Base-by-base conservation (phyloP, 169 alveolate genomes). In the Plasmodium sp. region DNA sequence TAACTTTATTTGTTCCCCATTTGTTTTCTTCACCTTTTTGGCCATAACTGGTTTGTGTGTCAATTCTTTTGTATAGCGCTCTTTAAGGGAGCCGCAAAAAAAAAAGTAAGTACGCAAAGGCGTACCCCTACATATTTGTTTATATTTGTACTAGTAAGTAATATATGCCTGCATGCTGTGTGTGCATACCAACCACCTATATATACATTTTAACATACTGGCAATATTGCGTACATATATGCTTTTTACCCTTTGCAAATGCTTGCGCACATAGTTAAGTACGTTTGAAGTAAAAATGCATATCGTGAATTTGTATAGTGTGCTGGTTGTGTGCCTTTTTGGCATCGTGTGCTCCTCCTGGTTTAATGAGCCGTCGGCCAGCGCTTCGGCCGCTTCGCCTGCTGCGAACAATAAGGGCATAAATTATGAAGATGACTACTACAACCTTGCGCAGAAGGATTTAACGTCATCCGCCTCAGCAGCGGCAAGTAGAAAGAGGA, bases 321-420 rank as follows among this genome's bases (percentile, higher is more conserved):
- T 41, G 48, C 22, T 84, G 33, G 54, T 84, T 36, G 81, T 45
- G 43, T 67, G 93, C 93, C 93, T 84, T 16, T 16, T 84, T 39
- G 93, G 93, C 84, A 84, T 84, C 16, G 84, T 73, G 33, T 48
- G n/a, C 56, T 56, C 92, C 27, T 84, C 84, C 31, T 39, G 72
- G 82, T 27, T 14, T 72, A 45, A 71, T 33, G 43, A 58, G 31
- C 39, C 27, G 5, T 33, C 7, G 1, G 27, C 33, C 33, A 45
- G 31, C 51, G 39, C 39, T 67, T 18, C n/a, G 39, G 39, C 14
- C 27, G 77, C 77, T 2, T 67, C 39, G 41, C 33, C 39, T 67
- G 39, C 1, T 22, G 36, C 7, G 12, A 27, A n/a, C 41, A 31
- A 7, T 67, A 67, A 31, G 16, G 39, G 41, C n/a, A 67, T 18